A percentile compares a stretch with the other conserved stretches of the same genome.
Evolutionary conservation across 2,329 filamentous ascomycete genomes (phyloP).

Genomic region (Sclerotinia subarctica): DNA sequence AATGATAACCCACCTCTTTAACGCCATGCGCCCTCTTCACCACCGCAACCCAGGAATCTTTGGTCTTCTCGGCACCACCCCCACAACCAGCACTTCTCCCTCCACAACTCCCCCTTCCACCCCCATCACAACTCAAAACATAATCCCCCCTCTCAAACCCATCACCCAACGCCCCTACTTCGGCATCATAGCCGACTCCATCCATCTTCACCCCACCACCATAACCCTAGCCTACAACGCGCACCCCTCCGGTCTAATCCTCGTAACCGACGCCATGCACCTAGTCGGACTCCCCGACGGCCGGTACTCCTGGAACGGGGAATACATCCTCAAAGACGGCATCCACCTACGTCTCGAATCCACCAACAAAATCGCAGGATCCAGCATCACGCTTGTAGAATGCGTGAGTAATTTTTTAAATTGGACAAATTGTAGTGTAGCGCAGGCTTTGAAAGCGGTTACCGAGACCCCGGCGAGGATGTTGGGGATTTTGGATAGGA

Average conservation of each 20-base stretch:
- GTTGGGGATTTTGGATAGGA: constrained; percentile 64
- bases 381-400: constrained; percentile 70
- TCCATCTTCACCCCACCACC: constrained; percentile 83
- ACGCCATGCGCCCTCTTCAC: constrained; percentile 86
- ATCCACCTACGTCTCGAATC: constrained; percentile 71
- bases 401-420: constrained; percentile 78
- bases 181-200: constrained; percentile 86
- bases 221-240: constrained; percentile 87
- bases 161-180: constrained; percentile 63
- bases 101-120: neutral
- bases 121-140: constrained; percentile 44
- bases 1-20: constrained; percentile 94
- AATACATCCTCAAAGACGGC: constrained; percentile 66
- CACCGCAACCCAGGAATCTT: constrained; percentile 91
- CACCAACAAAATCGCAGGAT: constrained; percentile 74
- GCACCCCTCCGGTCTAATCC: constrained; percentile 78
- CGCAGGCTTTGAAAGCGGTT: constrained; percentile 67
- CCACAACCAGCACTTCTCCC: constrained; percentile 36
- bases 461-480: constrained; percentile 75
- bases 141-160: neutral
- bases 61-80: constrained; percentile 71
- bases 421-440: constrained; percentile 67
- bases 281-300: constrained; percentile 82
- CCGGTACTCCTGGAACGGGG: constrained; percentile 73
- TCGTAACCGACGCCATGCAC: constrained; percentile 92